Conservation (phyloP, 1,139 yeast species). For the Petasospora fabianii region DNA sequence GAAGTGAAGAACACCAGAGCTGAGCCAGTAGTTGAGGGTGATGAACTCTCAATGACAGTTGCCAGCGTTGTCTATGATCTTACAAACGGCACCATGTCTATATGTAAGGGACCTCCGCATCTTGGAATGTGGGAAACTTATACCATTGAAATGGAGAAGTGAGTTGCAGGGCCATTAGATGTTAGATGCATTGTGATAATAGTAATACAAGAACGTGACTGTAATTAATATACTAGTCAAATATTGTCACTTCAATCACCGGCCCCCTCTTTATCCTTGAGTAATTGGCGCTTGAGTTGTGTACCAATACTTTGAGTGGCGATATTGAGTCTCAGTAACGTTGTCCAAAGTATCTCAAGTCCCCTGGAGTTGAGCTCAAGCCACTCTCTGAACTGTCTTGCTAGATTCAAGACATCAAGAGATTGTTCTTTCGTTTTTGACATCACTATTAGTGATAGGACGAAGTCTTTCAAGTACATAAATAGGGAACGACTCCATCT, state of each 20-base stretch:
- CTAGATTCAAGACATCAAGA: slow-evolving; percentile 9
- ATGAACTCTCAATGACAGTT: slow-evolving; percentile 14
- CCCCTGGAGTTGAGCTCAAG: slow-evolving; percentile 9
- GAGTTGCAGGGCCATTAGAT: too few species aligned
- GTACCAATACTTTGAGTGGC: slow-evolving; percentile 16
- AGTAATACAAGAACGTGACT: neutral
- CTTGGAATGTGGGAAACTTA: slow-evolving; percentile 12
- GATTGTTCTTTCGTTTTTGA: slow-evolving; percentile 11
- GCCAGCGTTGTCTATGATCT: slow-evolving; percentile 15
- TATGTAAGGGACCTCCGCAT: slow-evolving; percentile 19
- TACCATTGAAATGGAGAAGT: slow-evolving; percentile 11
- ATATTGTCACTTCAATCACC: too few species aligned
- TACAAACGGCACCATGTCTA: slow-evolving; percentile 17
- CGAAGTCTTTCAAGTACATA: slow-evolving; percentile 14
- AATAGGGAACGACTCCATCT: slow-evolving; percentile 12
- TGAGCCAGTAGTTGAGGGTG: slow-evolving; percentile 11
- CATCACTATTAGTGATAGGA: slow-evolving; percentile 7
- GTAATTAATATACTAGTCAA: neutral
- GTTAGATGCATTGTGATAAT: too few species aligned
- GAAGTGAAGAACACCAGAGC: slow-evolving; percentile 16
- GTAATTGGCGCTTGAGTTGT: slow-evolving; percentile 9
- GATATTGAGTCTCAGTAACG: slow-evolving; percentile 13
- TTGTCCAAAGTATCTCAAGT: slow-evolving; percentile 12
- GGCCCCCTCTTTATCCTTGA: slow-evolving; percentile 2
- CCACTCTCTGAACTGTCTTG: slow-evolving; percentile 14